phyloP scores from a whole-genome alignment of 2,329 filamentous ascomycete genomes.

The Botrytis paeoniae region DNA sequence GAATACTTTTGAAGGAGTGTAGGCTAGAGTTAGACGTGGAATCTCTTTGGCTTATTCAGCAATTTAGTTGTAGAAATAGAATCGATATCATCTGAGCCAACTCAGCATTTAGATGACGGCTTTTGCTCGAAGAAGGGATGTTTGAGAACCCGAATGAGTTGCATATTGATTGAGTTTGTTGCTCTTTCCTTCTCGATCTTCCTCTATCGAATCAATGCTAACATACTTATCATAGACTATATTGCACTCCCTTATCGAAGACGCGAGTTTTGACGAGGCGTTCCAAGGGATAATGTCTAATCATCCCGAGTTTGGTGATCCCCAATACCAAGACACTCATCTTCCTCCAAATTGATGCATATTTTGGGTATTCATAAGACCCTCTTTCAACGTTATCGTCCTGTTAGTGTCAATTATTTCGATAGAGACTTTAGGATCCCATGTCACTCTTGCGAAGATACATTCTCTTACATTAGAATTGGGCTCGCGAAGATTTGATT shows the following conservation, averaged over 20 bases:
- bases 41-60: no score
- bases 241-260: neutral
- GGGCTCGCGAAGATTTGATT: neutral
- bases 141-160: neutral
- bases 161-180: neutral
- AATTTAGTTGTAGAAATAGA: neutral
- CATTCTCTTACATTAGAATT: neutral
- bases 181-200: neutral
- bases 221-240: neutral
- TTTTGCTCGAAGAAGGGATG: neutral
- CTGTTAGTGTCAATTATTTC: neutral
- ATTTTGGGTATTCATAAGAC: no score
- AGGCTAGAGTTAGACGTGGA: no score
- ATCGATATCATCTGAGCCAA: neutral
- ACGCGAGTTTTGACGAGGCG: neutral
- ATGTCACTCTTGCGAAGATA: neutral
- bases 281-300: neutral
- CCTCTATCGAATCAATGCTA: neutral
- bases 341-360: neutral
- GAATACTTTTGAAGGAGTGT: neutral
- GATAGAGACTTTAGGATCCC: neutral
- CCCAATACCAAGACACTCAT: no score
- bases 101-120: fast-evolving
- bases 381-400: neutral
- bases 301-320: neutral